Conservation (phyloP, 2,329 filamentous ascomycete genomes). For the Sarocladium kiliense region DNA sequence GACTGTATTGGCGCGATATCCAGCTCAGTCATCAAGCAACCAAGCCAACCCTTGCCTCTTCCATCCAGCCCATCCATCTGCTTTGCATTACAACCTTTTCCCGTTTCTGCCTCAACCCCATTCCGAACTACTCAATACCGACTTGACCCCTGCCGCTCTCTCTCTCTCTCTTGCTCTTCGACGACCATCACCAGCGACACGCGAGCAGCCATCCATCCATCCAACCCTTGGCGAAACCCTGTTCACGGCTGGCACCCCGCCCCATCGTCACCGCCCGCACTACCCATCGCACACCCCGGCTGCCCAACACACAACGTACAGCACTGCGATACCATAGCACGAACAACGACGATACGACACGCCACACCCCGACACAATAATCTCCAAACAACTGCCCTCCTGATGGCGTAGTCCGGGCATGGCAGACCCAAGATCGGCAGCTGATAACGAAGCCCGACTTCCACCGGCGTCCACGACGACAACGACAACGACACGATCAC, state of each 20-base stretch:
- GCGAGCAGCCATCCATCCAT: not conserved
- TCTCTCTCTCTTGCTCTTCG: not conserved
- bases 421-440: conserved; percentile 57
- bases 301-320: conserved; percentile 1
- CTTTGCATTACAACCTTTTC: conserved; percentile 3
- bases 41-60: not conserved
- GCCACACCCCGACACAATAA: not conserved
- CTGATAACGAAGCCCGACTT: conserved; percentile 53
- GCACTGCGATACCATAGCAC: not conserved
- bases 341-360: not conserved
- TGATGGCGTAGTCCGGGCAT: conserved; percentile 62
- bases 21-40: conserved; percentile 7
- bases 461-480: conserved; percentile 31
- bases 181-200: not conserved
- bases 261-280: conserved; percentile 4
- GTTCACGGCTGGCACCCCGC: not conserved
- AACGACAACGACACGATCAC: not conserved
- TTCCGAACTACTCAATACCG: too few species aligned
- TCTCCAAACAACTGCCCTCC: conserved; percentile 16
- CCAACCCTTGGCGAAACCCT: not conserved
- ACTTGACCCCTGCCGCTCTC: too few species aligned
- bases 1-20: not conserved
- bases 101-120: not conserved
- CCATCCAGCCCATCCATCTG: conserved; percentile 4
- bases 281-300: not conserved